These are phyloP conservation scores for Ganoderma lingzhi DNA, from an alignment of 1,284 basidiomycete genomes.

Conservation along the genomic window DNA sequence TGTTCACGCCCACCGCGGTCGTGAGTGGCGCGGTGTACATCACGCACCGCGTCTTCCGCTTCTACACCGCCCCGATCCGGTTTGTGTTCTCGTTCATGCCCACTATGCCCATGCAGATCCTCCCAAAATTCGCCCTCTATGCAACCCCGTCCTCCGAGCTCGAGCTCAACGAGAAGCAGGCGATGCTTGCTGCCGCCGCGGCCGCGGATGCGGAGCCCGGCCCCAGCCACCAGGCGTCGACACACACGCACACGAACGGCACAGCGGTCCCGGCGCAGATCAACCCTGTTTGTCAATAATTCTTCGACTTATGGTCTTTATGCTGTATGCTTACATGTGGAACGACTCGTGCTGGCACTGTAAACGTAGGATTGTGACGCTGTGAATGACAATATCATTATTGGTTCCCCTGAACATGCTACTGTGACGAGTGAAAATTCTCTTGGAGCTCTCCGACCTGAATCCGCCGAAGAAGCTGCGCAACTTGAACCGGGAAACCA, in stretches of 20 bases:
- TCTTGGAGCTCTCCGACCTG: background rate
- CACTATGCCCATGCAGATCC: constrained; percentile 24
- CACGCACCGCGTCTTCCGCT: constrained; percentile 39
- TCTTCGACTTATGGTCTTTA: constrained; percentile 42
- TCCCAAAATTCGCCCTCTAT: constrained; percentile 26
- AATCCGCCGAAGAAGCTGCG: background rate
- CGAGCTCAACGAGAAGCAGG: constrained; percentile 26
- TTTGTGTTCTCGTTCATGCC: constrained; percentile 43
- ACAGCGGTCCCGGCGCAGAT: constrained; percentile 39
- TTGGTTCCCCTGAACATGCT: constrained; percentile 18
- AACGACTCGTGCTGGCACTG: constrained; percentile 51
- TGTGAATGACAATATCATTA: constrained; percentile 39
- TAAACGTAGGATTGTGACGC: constrained; percentile 50
- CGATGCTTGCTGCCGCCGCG: constrained; percentile 11
- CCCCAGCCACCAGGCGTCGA: constrained; percentile 20
- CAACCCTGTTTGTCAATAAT: constrained; percentile 61
- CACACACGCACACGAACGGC: constrained; percentile 25
- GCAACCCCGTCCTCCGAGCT: constrained; percentile 12
- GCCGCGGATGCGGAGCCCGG: constrained; percentile 28
- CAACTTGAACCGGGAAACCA: too few species aligned
- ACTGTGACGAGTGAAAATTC: constrained; percentile 16
- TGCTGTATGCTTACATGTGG: constrained; percentile 53
- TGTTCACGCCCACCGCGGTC: constrained; percentile 35
- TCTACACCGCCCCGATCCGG: constrained; percentile 43
- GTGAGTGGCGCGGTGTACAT: constrained; percentile 37